Conservation (phyloP, 1,139 yeast species). For the Geotrichum bryndzae region DNA sequence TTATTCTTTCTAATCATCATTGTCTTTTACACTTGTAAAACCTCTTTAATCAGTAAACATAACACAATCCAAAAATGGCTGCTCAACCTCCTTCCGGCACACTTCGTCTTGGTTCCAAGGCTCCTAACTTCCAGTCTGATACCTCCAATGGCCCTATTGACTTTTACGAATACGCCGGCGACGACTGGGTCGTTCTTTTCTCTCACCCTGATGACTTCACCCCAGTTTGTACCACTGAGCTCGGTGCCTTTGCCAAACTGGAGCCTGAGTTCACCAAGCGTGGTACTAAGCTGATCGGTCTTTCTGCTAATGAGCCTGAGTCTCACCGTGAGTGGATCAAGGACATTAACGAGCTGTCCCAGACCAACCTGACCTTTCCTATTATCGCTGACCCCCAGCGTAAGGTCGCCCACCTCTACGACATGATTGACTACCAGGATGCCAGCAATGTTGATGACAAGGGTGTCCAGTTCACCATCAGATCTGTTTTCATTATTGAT, state of each 20-base stretch:
- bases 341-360: constrained; percentile 75
- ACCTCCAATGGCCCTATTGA: constrained; percentile 69
- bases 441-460: constrained; percentile 53
- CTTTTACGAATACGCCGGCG: constrained; percentile 71
- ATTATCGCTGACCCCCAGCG: constrained; percentile 72
- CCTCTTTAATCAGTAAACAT: not conserved
- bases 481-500: constrained; percentile 80
- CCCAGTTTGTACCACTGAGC: constrained; percentile 85
- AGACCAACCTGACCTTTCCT: constrained; percentile 63
- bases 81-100: constrained; percentile 25
- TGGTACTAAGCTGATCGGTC: constrained; percentile 69
- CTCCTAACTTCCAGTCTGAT: constrained; percentile 73
- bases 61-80: not conserved
- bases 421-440: constrained; percentile 71
- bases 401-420: constrained; percentile 62
- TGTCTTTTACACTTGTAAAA: not conserved
- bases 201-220: constrained; percentile 88
- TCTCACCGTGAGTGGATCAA: constrained; percentile 76
- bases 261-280: constrained; percentile 78
- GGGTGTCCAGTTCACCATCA: constrained; percentile 62
- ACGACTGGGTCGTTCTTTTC: constrained; percentile 72
- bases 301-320: constrained; percentile 65
- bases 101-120: constrained; percentile 56
- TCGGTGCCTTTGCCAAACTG: constrained; percentile 79
- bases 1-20: not conserved